A percentile compares a stretch with the other conserved stretches of the same genome.
These are phyloP conservation scores for Metarhizium robertsii DNA, from an alignment of 2,329 filamentous ascomycete species.

Conservation along the genomic window DNA sequence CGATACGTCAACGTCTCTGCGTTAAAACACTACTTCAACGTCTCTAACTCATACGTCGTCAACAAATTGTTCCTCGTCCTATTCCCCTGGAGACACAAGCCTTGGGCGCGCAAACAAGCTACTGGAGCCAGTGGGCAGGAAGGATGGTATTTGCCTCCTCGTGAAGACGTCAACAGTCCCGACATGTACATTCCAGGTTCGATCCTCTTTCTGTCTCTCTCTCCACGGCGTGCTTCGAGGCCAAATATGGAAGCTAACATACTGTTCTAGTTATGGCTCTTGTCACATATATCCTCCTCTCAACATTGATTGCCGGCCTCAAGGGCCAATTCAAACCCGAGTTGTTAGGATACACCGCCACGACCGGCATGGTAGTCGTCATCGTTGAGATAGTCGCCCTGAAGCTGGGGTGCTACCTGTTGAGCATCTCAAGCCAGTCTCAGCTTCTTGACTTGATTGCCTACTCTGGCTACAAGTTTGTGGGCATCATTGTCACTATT, in stretches of 20 bases:
- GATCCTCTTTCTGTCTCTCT: conserved; percentile 4
- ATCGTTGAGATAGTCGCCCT: conserved; percentile 81
- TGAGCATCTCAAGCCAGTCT: conserved; percentile 88
- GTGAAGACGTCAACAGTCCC: conserved; percentile 93
- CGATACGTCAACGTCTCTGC: conserved; percentile 84
- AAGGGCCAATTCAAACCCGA: conserved; percentile 90
- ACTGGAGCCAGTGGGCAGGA: conserved; percentile 61
- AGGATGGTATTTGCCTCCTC: conserved; percentile 76
- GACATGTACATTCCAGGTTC: conserved; percentile 92
- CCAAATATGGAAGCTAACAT: conserved; percentile 13
- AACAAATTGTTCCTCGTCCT: conserved; percentile 89
- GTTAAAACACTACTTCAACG: conserved; percentile 98
- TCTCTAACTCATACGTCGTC: conserved; percentile 93
- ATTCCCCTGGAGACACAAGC: conserved; percentile 95
- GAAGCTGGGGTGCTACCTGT: conserved; percentile 85
- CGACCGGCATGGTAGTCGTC: conserved; percentile 73
- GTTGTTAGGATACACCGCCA: conserved; percentile 80
- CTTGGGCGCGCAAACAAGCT: conserved; percentile 87
- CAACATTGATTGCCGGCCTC: conserved; percentile 80
- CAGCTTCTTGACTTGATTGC: conserved; percentile 91
- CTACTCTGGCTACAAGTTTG: conserved; percentile 97
- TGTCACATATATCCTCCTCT: conserved; percentile 93
- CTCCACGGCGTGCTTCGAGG: not conserved
- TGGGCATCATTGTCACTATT: conserved; percentile 87
- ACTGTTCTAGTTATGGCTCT: conserved; percentile 70